Conservation (phyloP, 352 stramenopile genomes). For the Globisporangium viniferum region DNA sequence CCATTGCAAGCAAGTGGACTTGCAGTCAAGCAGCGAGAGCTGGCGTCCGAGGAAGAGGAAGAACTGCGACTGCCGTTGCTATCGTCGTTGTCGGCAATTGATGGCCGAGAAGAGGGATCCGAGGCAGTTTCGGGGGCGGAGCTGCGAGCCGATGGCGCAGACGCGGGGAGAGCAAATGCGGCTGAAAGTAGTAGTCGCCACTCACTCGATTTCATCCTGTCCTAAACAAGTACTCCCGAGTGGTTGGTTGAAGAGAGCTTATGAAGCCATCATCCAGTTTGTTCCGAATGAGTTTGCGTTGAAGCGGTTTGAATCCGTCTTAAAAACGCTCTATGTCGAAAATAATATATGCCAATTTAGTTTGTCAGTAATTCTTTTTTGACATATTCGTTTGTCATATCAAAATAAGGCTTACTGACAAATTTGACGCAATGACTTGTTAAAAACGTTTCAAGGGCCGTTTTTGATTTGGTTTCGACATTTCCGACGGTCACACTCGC, state of each 20-base stretch:
- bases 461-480: not conserved
- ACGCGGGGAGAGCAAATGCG: not conserved
- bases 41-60: not conserved
- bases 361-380: too few species aligned
- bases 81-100: not conserved
- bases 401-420: not conserved
- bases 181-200: not conserved
- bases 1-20: not conserved
- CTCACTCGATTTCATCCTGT: conserved; percentile 6
- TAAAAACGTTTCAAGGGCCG: not conserved
- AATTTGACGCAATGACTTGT: not conserved
- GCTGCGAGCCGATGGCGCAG: not conserved
- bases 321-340: too few species aligned
- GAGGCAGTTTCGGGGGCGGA: not conserved
- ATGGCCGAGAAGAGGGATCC: not conserved
- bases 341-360: too few species aligned
- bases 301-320: too few species aligned
- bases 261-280: too few species aligned
- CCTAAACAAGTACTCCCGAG: not conserved
- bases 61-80: not conserved
- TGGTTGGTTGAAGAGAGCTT: too few species aligned
- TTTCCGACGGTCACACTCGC: not conserved
- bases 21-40: not conserved
- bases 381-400: not conserved
- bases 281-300: too few species aligned